Percentiles rank a stretch among this genome's conserved stretches.
These are phyloP conservation scores for Meyerozyma athensensis DNA, from an alignment of 1,139 yeast species.

Conservation along the genomic window DNA sequence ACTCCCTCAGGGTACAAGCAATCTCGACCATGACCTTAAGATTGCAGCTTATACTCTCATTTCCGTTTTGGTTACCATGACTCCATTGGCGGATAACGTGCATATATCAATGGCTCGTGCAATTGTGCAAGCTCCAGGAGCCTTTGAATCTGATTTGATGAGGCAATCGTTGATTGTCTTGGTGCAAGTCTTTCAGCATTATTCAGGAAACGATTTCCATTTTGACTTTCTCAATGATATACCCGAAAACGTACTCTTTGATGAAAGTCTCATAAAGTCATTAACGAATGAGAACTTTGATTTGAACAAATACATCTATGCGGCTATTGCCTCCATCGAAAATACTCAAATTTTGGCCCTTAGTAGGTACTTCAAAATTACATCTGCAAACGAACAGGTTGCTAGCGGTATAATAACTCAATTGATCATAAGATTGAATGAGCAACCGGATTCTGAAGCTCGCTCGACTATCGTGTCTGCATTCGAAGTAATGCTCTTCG, in stretches of 20 bases:
- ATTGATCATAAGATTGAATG: background rate
- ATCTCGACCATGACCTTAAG: constrained; percentile 59
- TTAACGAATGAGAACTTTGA: constrained; percentile 26
- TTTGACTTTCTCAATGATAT: constrained; percentile 17
- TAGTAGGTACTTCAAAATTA: background rate
- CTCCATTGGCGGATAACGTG: constrained; percentile 60
- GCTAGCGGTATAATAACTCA: background rate
- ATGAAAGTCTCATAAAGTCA: constrained; percentile 13
- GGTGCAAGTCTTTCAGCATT: constrained; percentile 39
- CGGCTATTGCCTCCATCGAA: background rate
- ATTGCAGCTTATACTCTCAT: constrained; percentile 79
- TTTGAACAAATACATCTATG: constrained; percentile 19
- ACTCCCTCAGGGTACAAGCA: constrained; percentile 21
- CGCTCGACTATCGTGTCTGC: constrained; percentile 11
- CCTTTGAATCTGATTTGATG: constrained; percentile 16
- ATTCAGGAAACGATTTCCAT: constrained; percentile 16
- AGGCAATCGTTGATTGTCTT: constrained; percentile 37
- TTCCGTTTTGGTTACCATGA: constrained; percentile 71
- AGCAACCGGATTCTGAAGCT: background rate
- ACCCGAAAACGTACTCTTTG: constrained; percentile 11
- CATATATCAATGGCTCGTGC: constrained; percentile 68
- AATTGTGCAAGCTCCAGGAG: constrained; percentile 37
- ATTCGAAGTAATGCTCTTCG: constrained; percentile 41
- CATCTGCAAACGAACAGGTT: background rate
- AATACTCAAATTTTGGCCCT: background rate